Conservation (phyloP, 1,139 yeast species). For the Groenewaldozyma auringiensis region DNA sequence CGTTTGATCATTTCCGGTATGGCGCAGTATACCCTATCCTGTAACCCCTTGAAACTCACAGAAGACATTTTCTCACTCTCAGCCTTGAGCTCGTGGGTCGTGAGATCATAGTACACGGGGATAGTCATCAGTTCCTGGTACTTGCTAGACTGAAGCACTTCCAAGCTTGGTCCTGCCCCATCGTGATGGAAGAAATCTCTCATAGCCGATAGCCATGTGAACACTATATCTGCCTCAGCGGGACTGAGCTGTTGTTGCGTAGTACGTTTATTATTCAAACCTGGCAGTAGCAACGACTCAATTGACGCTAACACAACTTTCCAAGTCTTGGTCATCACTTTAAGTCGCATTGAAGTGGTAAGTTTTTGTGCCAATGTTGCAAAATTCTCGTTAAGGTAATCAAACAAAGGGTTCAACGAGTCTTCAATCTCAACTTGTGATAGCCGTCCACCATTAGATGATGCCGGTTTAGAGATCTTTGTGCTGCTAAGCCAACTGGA, state of each 20-base stretch:
- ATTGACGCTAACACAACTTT: slow-evolving; percentile 54
- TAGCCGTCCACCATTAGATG: slow-evolving; percentile 10
- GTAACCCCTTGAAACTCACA: slow-evolving; percentile 23
- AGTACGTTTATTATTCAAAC: slow-evolving; percentile 52
- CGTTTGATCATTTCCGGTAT: slow-evolving; percentile 54
- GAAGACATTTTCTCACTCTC: slow-evolving; percentile 50
- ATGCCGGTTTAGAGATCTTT: slow-evolving; percentile 27
- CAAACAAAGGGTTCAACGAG: slow-evolving; percentile 67
- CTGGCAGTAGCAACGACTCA: slow-evolving; percentile 64
- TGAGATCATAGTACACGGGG: slow-evolving; percentile 60
- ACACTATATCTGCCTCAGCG: slow-evolving; percentile 60
- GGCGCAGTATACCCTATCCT: slow-evolving; percentile 27
- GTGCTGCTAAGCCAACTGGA: slow-evolving; percentile 41
- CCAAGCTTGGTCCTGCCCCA: slow-evolving; percentile 75
- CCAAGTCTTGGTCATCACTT: slow-evolving; percentile 78
- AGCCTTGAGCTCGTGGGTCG: slow-evolving; percentile 42
- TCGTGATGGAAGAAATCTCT: slow-evolving; percentile 70
- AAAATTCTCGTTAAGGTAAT: slow-evolving; percentile 64
- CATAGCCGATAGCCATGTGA: slow-evolving; percentile 62
- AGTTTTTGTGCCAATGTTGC: slow-evolving; percentile 57
- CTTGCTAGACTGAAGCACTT: slow-evolving; percentile 52
- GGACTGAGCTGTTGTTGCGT: slow-evolving; percentile 44
- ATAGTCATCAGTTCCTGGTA: slow-evolving; percentile 59
- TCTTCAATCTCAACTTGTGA: slow-evolving; percentile 52
- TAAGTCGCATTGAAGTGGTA: slow-evolving; percentile 49